Evolutionary conservation across 345 rosid species (phyloP), one percentile per base, ranked within the genome.

Genomic region (Rhodomyrtus tomentosa): DNA sequence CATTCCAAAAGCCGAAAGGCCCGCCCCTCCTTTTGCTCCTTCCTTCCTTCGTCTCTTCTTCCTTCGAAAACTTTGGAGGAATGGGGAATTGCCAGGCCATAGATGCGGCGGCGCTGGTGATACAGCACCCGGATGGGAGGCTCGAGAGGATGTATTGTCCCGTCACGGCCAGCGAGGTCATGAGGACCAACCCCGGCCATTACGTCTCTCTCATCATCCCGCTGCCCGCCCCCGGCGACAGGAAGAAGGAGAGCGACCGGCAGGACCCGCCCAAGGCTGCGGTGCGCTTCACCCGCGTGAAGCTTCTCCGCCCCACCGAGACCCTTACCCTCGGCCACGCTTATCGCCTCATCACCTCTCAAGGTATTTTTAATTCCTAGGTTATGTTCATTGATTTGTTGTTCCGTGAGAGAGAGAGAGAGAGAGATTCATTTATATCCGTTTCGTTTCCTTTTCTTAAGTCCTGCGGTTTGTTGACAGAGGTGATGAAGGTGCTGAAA

Each of bases 21-120:
- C 40, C 74, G 15, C 15, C 53, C 53, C 3, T 50, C 20, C 74
- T 59, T 40, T 3, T 15, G 73, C 40, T 59, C 1, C 74, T 59
- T 59, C 76, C 76, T 68, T 68, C 45, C 42, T 53, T 14, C 20
- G 6, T 20, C 7, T 3, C 16, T 18, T 59, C 38, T 32, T 36
- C 13, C 76, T 68, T 68, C 13, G 24, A 36, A 36, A 36, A 45
- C 76, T 68, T 53, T 29, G 76, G 6, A 38, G 42, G 38, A 36
- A 97, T 95, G 99, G 99, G 99, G 40, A 97, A 97, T 50, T 97
- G 99, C 84, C 99, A 97, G 76, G 98, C 99, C 82, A 91, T 97
- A 40, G 99, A 97, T 79, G 99, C 99, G 3, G 99, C 99, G 3
- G 98, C 96, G 36, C 86, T 97, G 76, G 98, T 94, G n/a, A 89